Evolutionary conservation across 441 rosid genomes (phyloP).

Genomic region (Viola pubescens): DNA sequence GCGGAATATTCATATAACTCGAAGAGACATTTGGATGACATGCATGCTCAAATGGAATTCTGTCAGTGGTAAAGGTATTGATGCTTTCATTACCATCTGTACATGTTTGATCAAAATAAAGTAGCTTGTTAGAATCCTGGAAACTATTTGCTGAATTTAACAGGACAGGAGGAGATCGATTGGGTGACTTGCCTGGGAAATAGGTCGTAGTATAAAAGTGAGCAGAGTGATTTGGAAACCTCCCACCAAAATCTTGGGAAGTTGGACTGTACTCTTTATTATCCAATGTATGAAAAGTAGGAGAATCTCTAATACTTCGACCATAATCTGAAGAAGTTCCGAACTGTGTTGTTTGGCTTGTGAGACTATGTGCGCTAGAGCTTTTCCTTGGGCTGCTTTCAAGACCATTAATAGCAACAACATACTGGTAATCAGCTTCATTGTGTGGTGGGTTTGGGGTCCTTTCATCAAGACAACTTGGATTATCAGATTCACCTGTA

Average conservation of each 20-base stretch:
- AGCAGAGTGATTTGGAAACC: conserved; percentile 28
- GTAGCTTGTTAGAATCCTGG: conserved; percentile 15
- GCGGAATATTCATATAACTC: conserved; percentile 28
- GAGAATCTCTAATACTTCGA: conserved; percentile 39
- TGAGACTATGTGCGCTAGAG: conserved; percentile 40
- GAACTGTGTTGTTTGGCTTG: conserved; percentile 41
- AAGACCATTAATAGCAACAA: conserved; percentile 69
- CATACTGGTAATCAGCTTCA: conserved; percentile 59
- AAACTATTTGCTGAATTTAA: conserved; percentile 31
- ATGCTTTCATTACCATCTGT: conserved; percentile 22
- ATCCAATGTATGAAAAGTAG: conserved; percentile 41
- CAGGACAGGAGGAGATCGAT: conserved; percentile 49
- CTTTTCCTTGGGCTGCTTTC: conserved; percentile 49
- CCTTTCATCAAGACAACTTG: conserved; percentile 41
- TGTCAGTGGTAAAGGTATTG: conserved; percentile 21
- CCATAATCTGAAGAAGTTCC: conserved; percentile 47
- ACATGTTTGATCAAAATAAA: conserved; percentile 15
- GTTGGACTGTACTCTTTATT: conserved; percentile 37
- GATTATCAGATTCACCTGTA: conserved; percentile 53
- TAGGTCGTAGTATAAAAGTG: conserved; percentile 26
- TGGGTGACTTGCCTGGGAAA: conserved; percentile 26
- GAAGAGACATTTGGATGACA: conserved; percentile 26
- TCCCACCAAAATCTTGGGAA: conserved; percentile 26
- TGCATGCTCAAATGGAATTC: conserved; percentile 26
- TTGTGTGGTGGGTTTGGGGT: conserved; percentile 28